Percentiles rank a stretch among this genome's conserved stretches.
phyloP scores from a whole-genome alignment of 306 rosid genomes.

The Vigna hirtella region DNA sequence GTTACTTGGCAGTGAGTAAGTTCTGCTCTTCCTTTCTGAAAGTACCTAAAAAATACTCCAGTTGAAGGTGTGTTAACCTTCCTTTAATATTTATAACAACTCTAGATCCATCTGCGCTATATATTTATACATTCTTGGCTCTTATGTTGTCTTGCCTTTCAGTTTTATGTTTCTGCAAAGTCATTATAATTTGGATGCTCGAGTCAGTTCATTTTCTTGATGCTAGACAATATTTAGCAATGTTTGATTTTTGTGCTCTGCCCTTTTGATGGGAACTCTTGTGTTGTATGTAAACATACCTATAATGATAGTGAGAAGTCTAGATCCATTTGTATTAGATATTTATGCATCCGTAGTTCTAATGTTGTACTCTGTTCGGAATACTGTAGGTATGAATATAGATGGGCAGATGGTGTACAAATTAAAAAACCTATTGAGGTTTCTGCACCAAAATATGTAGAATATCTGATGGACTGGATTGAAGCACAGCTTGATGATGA shows the following conservation, averaged over 20 bases:
- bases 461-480: constrained; percentile 99
- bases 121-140: constrained; percentile 11
- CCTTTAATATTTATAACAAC: constrained; percentile 23
- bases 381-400: constrained; percentile 84
- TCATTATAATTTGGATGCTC: neutral
- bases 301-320: constrained; percentile 26
- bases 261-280: constrained; percentile 36
- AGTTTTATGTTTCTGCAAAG: neutral
- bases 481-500: constrained; percentile 98
- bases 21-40: constrained; percentile 39
- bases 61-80: neutral
- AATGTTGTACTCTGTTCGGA: constrained; percentile 43
- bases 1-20: constrained; percentile 1
- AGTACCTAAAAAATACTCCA: neutral
- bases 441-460: constrained; percentile 98
- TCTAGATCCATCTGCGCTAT: constrained; percentile 13
- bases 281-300: constrained; percentile 27
- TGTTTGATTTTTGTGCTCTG: constrained; percentile 23
- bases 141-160: constrained; percentile 44
- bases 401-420: constrained; percentile 99
- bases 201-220: neutral
- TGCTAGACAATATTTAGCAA: neutral
- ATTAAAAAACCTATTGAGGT: constrained; percentile 99
- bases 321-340: constrained; percentile 4
- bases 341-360: constrained; percentile 23